Percentiles rank a stretch among this genome's conserved stretches.
Evolutionary conservation across 148 eudicot species (phyloP).

Genomic region (Hydrangea macrophylla): DNA sequence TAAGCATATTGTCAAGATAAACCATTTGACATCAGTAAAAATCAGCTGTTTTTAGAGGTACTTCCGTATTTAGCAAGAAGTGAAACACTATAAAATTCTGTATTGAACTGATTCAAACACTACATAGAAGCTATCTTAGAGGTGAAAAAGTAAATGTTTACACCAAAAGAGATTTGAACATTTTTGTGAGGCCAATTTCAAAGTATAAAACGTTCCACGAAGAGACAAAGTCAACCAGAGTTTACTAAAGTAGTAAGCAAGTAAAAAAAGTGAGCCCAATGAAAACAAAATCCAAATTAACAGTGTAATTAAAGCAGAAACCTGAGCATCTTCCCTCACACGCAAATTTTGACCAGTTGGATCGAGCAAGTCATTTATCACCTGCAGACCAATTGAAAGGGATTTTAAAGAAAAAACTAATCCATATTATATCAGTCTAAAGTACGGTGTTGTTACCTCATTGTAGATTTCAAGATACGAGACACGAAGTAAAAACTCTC

Average conservation of each 20-base stretch:
- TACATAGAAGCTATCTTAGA: background rate
- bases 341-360: slow-evolving; percentile 99
- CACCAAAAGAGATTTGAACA: background rate
- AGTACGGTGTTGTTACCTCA: slow-evolving; percentile 54
- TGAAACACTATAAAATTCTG: background rate
- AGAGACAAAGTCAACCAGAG: background rate
- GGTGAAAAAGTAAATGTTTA: background rate
- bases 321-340: slow-evolving; percentile 98
- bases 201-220: background rate
- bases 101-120: background rate
- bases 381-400: slow-evolving; percentile 33
- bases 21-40: no score
- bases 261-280: background rate
- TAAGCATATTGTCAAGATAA: slow-evolving; percentile 9
- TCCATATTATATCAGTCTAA: background rate
- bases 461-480: slow-evolving; percentile 97
- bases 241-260: background rate
- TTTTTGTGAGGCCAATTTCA: background rate
- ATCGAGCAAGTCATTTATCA: slow-evolving; percentile 96
- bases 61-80: background rate
- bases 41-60: no score
- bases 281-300: background rate
- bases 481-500: slow-evolving; percentile 92
- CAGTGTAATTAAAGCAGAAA: slow-evolving; percentile 19
- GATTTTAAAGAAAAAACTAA: background rate